Conservation (phyloP, 495 filamentous ascomycete species). For the Antarctomyces pellizariae region DNA sequence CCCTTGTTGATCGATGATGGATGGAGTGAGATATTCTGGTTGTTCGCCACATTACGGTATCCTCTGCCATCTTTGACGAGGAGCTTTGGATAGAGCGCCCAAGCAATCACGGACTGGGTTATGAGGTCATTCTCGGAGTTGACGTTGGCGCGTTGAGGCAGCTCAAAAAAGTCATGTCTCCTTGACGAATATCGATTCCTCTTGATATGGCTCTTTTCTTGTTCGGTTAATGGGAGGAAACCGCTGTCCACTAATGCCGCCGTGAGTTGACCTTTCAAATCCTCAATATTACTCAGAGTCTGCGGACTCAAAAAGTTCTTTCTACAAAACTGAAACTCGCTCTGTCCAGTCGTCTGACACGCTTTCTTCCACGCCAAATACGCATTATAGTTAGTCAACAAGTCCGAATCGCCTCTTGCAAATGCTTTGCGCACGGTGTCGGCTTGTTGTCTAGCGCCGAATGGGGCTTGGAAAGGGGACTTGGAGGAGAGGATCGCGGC, state of each 20-base stretch:
- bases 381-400: constrained; percentile 80
- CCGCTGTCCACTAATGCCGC: constrained; percentile 62
- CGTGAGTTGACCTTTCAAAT: constrained; percentile 75
- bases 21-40: constrained; percentile 64
- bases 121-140: constrained; percentile 61
- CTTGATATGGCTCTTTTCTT: constrained; percentile 42
- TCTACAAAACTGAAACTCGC: constrained; percentile 59
- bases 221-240: constrained; percentile 43
- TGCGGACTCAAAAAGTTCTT: constrained; percentile 77
- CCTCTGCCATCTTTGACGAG: constrained; percentile 69
- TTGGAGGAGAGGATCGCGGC: constrained; percentile 87
- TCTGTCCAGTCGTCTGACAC: constrained; percentile 35
- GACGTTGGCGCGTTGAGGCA: constrained; percentile 45
- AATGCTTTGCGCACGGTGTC: constrained; percentile 55
- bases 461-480: constrained; percentile 70
- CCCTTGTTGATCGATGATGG: constrained; percentile 70
- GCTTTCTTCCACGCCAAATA: constrained; percentile 71
- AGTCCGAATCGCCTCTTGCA: constrained; percentile 63
- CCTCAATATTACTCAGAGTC: constrained; percentile 73
- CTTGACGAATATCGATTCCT: constrained; percentile 23
- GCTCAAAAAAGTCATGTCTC: constrained; percentile 48
- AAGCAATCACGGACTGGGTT: constrained; percentile 57
- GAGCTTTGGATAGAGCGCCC: constrained; percentile 89
- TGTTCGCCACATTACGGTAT: constrained; percentile 75
- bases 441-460: constrained; percentile 60